A percentile compares a stretch with the other conserved stretches of the same genome.
Conservation (phyloP, 129 eudicot species). For the Flaveria robusta region DNA sequence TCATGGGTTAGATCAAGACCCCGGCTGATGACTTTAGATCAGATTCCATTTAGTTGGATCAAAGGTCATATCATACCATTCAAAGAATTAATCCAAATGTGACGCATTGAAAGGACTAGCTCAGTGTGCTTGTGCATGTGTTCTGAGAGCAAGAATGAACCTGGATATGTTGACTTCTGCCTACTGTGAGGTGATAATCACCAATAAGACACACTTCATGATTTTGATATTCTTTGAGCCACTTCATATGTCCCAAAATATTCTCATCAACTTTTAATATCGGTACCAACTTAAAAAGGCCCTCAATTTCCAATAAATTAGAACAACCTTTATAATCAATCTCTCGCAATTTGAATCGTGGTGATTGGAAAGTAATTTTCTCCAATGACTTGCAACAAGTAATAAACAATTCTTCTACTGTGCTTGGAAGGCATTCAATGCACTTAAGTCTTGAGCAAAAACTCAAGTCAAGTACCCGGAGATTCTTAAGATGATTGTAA, state of each 20-base stretch:
- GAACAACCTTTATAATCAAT: constrained; percentile 1
- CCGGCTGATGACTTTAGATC: not conserved
- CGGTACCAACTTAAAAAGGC: constrained; percentile 1
- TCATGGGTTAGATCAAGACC: constrained; percentile 6
- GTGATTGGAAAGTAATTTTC: constrained; percentile 7
- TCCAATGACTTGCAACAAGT: not conserved
- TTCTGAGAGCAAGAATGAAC: not conserved
- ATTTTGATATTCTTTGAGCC: constrained; percentile 8
- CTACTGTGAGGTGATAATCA: constrained; percentile 4
- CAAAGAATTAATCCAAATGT: not conserved
- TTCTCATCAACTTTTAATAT: not conserved
- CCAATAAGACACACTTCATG: constrained; percentile 10
- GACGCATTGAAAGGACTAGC: not conserved
- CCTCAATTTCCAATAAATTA: constrained; percentile 11
- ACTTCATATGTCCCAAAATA: constrained; percentile 3
- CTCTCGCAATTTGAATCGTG: not conserved
- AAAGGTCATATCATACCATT: constrained; percentile 4
- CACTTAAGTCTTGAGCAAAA: constrained; percentile 12
- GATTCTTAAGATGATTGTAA: constrained; percentile 7
- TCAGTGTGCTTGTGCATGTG: not conserved
- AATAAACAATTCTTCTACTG: constrained; percentile 5
- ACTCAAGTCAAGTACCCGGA: constrained; percentile 20
- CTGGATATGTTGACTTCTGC: constrained; percentile 11
- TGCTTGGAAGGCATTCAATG: not conserved
- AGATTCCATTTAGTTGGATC: not conserved